Conservation (phyloP, 1,139 yeast genomes). For the Saccharomyces uvarum region DNA sequence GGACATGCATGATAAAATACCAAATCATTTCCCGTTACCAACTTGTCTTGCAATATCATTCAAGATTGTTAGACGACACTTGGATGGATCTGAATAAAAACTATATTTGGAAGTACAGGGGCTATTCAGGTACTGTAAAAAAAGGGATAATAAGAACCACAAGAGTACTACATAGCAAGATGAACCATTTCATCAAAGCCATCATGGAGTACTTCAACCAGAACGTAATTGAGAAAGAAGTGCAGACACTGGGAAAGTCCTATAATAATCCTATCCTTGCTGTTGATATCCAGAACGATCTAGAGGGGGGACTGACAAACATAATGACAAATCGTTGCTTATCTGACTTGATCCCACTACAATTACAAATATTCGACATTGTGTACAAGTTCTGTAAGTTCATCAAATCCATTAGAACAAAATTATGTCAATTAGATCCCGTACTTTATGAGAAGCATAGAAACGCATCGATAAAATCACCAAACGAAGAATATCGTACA, state of each 20-base stretch:
- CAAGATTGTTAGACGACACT: slow-evolving; percentile 51
- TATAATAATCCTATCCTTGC: slow-evolving; percentile 3
- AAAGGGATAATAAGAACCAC: slow-evolving; percentile 15
- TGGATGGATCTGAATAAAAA: slow-evolving; percentile 72
- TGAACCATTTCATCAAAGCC: slow-evolving; percentile 26
- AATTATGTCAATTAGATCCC: slow-evolving; percentile 17
- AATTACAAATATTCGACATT: slow-evolving; percentile 27
- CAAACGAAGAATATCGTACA: not conserved
- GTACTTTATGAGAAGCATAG: slow-evolving; percentile 8
- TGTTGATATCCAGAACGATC: slow-evolving; percentile 14
- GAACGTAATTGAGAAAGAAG: slow-evolving; percentile 23
- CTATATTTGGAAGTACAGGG: slow-evolving; percentile 54
- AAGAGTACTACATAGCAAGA: slow-evolving; percentile 24
- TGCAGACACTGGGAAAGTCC: slow-evolving; percentile 5
- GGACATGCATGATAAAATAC: slow-evolving; percentile 67
- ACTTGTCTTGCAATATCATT: slow-evolving; percentile 54
- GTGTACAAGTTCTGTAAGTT: slow-evolving; percentile 28
- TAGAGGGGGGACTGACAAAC: slow-evolving; percentile 26
- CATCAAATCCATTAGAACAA: slow-evolving; percentile 21
- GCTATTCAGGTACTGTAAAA: slow-evolving; percentile 23
- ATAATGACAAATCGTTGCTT: slow-evolving; percentile 25
- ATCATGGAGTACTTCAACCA: slow-evolving; percentile 23
- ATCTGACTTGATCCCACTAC: slow-evolving; percentile 22
- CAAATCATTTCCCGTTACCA: slow-evolving; percentile 74
- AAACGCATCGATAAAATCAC: not conserved